Percentiles rank a stretch among this genome's conserved stretches.
Conservation (phyloP, 352 stramenopile genomes). For the Phytophthora agathidicida region DNA sequence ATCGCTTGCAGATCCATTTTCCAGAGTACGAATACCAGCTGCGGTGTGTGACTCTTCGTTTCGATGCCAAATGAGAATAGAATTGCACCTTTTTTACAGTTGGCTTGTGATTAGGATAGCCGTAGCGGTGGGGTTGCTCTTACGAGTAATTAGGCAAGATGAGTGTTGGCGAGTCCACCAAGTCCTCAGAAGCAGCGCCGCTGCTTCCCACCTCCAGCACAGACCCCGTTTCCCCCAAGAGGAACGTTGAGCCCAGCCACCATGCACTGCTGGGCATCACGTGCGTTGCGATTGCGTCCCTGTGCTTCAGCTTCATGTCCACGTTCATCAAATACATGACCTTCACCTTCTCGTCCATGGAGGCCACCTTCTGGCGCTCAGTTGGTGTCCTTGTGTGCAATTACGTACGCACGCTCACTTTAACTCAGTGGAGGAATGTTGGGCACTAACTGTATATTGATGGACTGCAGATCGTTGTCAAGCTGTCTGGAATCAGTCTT, state of each 20-base stretch:
- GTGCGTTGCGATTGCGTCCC: slow-evolving; percentile 57
- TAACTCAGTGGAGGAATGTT: too few species aligned
- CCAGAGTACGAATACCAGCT: too few species aligned
- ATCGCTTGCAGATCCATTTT: too few species aligned
- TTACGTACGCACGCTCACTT: too few species aligned
- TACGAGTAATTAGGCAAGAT: slow-evolving; percentile 1
- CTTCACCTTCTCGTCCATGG: slow-evolving; percentile 68
- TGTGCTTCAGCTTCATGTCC: slow-evolving; percentile 80
- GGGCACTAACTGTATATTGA: neutral
- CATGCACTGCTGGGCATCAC: slow-evolving; percentile 59
- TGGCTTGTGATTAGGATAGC: too few species aligned
- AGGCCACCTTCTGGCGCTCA: slow-evolving; percentile 72
- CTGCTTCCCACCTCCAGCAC: neutral
- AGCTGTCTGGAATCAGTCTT: slow-evolving; percentile 33
- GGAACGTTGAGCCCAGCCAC: slow-evolving; percentile 18
- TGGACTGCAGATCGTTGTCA: slow-evolving; percentile 17
- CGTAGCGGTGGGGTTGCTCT: neutral
- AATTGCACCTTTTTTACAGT: too few species aligned
- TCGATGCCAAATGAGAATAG: too few species aligned
- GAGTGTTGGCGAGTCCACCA: neutral
- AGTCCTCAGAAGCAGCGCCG: slow-evolving; percentile 17
- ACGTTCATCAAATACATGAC: slow-evolving; percentile 73
- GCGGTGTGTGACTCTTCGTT: too few species aligned
- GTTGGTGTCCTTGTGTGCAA: slow-evolving; percentile 50
- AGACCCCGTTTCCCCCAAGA: neutral